Conservation (phyloP, 257 asterid genomes). For the Solanum chiquidenum region DNA sequence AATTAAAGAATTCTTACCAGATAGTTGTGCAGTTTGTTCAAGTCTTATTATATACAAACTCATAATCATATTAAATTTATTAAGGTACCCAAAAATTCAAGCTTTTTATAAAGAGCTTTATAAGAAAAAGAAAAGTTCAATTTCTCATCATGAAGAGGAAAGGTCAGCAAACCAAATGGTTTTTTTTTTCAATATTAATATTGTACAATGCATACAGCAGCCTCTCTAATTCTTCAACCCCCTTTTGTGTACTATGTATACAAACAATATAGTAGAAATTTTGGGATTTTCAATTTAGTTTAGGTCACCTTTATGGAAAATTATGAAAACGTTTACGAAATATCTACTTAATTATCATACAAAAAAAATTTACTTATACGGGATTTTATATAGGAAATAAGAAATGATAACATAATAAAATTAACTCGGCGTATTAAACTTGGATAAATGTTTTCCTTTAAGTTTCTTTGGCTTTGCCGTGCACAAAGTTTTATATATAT, state of each 20-base stretch:
- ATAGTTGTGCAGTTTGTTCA: neutral
- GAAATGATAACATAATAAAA: neutral
- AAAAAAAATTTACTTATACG: neutral
- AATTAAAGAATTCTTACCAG: neutral
- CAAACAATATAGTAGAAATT: neutral
- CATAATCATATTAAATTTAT: neutral
- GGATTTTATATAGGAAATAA: neutral
- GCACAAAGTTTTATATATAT: neutral
- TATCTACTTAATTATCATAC: neutral
- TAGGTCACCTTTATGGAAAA: neutral
- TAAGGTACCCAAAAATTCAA: neutral
- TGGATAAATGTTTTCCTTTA: neutral
- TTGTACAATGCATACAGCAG: neutral
- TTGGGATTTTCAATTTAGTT: neutral
- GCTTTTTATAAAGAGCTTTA: neutral
- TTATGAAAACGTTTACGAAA: neutral
- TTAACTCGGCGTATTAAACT: neutral
- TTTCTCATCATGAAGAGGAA: neutral
- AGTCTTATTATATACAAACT: neutral
- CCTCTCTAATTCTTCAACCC: neutral
- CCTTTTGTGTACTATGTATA: neutral
- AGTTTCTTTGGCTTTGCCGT: neutral
- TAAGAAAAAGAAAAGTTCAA: neutral
- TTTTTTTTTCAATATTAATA: neutral
- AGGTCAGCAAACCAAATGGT: neutral